Base-by-base conservation (phyloP, 768 basidiomycete species). In the Asterophora parasitica region DNA sequence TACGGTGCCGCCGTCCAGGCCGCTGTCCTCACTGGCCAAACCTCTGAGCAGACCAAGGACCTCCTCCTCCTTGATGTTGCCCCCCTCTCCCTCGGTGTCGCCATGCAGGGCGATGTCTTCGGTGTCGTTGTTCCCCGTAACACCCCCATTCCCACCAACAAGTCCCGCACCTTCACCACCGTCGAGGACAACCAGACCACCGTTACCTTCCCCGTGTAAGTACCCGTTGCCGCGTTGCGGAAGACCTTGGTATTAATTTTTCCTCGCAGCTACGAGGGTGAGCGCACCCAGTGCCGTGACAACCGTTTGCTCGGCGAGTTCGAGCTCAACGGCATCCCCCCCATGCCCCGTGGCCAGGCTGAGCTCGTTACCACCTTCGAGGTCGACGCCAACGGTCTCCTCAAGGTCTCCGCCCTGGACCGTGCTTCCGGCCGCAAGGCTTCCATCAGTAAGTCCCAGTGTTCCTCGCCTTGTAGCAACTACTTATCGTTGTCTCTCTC, bases 151-250 rank as follows among this genome's bases (percentile, higher is more conserved):
- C 96, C 96, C 48, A 93, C 95, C 67, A 98, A 94, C 84, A 99
- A 98, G 77, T 94, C 92, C 32, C 81, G 96, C 65, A 90, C 89
- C 42, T 99, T 99, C 81, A 99, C 96, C 59, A 99, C 96, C 46
- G 96, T 99, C 55, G 96, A 99, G 82, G 96, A 99, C 79, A 99
- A 98, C 80, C 96, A 98, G 75, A 99, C 96, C 53, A 95, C 91
- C 52, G 96, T 99, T 74, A 97, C 95, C 56, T 99, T 98, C 92
- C 96, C 96, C 60, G 96, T 99, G 82, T 86, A 74, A 63, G 82
- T 17, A 12, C 20, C 1, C n/a, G 13, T 11, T 39, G 3, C 36
- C 30, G 10, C 36, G 32, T 15, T 44, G 42, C 30, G 15, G 1
- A 15, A 30, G 37, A 9, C 12, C n/a, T 20, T 42, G 23, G 23